Evolutionary conservation across 2,329 filamentous ascomycete species (phyloP).

Genomic region (Aspergillus quadricinctus): DNA sequence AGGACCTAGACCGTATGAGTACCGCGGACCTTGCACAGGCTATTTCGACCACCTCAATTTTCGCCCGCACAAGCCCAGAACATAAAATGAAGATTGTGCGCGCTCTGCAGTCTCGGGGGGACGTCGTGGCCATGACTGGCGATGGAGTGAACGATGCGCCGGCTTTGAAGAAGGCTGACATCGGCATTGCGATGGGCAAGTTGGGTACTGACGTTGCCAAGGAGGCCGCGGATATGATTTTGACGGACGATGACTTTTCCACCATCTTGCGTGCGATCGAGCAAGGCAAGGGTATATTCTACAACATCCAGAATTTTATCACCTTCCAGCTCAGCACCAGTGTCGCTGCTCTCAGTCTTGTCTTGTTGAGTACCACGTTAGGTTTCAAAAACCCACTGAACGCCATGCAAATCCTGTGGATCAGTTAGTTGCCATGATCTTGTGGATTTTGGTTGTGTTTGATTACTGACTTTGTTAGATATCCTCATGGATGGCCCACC

Average conservation of each 20-base stretch:
- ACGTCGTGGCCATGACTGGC: conserved; percentile 98
- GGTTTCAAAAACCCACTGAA: conserved; percentile 95
- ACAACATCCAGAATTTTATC: conserved; percentile 98
- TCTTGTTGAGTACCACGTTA: conserved; percentile 85
- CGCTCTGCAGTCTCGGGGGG: conserved; percentile 84
- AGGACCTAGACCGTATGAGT: conserved; percentile 90
- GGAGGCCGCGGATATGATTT: conserved; percentile 83
- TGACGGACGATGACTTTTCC: conserved; percentile 85
- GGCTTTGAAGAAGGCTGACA: conserved; percentile 93
- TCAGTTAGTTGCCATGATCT: conserved; percentile 63
- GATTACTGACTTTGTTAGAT: conserved; percentile 54
- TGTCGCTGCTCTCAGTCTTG: conserved; percentile 84
- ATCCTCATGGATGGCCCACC: conserved; percentile 99
- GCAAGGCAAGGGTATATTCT: conserved; percentile 98
- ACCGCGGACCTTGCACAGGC: conserved; percentile 78
- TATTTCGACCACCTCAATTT: conserved; percentile 86
- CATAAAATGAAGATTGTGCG: conserved; percentile 97
- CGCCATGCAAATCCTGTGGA: conserved; percentile 99
- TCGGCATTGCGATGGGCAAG: conserved; percentile 94
- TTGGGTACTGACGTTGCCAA: conserved; percentile 97
- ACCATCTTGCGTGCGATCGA: conserved; percentile 93
- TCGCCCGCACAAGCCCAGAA: conserved; percentile 92
- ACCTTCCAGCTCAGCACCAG: conserved; percentile 98
- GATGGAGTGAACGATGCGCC: conserved; percentile 98
- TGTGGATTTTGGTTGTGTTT: background rate